Conservation (phyloP, 2,329 filamentous ascomycete species). For the Aspergillus fructus region DNA sequence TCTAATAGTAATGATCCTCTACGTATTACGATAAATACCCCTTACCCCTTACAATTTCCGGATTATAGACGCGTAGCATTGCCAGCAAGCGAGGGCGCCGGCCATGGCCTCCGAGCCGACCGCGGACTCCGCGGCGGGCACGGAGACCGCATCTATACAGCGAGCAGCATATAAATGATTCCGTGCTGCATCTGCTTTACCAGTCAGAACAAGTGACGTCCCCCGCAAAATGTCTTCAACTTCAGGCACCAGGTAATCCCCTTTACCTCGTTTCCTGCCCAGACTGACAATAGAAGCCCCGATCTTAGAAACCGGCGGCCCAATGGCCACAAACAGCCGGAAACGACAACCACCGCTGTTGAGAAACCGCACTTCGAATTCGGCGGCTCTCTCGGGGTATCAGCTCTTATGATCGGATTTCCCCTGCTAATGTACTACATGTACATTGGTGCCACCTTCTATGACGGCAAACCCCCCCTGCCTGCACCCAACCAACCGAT, state of each 20-base stretch:
- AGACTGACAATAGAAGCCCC: background rate
- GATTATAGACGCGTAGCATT: background rate
- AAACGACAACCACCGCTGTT: background rate
- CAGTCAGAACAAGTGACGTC: too few species aligned
- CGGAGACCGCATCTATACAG: constrained; percentile 9
- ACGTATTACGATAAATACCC: too few species aligned
- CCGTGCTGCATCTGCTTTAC: background rate
- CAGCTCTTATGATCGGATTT: constrained; percentile 83
- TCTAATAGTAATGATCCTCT: too few species aligned
- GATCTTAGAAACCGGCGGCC: background rate
- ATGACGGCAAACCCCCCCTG: constrained; percentile 75
- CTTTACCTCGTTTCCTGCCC: background rate
- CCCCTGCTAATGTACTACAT: constrained; percentile 97
- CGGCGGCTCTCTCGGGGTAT: constrained; percentile 75
- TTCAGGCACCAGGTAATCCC: background rate
- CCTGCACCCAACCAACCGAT: constrained; percentile 64
- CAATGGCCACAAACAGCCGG: background rate
- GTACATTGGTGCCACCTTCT: constrained; percentile 94
- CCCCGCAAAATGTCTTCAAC: background rate
- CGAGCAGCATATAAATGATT: background rate
- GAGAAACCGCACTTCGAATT: constrained; percentile 61
- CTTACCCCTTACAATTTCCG: background rate
- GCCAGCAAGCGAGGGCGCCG: background rate
- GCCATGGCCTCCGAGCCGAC: constrained; percentile 5
- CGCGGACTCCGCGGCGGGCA: constrained; percentile 20